Conservation (phyloP, 768 basidiomycete genomes). For the Russula virescens region DNA sequence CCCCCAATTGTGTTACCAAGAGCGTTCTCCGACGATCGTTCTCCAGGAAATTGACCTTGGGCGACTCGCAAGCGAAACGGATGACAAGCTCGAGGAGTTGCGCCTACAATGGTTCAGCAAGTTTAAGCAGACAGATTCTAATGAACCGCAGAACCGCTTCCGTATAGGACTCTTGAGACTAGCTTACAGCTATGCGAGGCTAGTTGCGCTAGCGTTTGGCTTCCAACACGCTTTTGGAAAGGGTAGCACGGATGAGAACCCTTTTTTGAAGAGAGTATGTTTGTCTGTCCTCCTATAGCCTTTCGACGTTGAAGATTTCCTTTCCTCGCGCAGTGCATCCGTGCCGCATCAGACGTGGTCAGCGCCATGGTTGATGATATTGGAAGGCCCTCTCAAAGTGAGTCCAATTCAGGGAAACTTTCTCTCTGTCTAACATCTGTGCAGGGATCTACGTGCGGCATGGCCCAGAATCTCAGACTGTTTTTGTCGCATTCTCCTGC, state of each 20-base stretch:
- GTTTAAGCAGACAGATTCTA: conserved; percentile 47
- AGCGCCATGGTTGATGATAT: conserved; percentile 52
- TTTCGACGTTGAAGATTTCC: neutral
- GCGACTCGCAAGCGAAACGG: conserved; percentile 55
- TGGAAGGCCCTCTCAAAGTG: conserved; percentile 51
- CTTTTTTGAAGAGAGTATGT: conserved; percentile 60
- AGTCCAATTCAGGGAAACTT: conserved; percentile 24
- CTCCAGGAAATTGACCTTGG: conserved; percentile 61
- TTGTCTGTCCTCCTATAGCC: conserved; percentile 1
- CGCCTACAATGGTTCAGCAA: conserved; percentile 51
- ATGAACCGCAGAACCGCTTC: conserved; percentile 52
- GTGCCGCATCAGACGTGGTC: conserved; percentile 63
- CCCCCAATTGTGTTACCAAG: neutral
- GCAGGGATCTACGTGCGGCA: conserved; percentile 27
- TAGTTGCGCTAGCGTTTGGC: conserved; percentile 65
- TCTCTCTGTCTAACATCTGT: neutral
- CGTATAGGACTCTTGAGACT: conserved; percentile 55
- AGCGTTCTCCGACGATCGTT: neutral
- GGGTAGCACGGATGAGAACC: conserved; percentile 51
- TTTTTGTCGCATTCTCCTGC: conserved; percentile 32
- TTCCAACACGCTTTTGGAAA: conserved; percentile 73
- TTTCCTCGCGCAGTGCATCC: conserved; percentile 46
- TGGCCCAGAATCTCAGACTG: conserved; percentile 31
- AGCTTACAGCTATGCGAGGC: conserved; percentile 62
- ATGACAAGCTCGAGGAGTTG: conserved; percentile 59